A percentile compares a stretch with the other conserved stretches of the same genome.
Evolutionary conservation across 129 eudicot genomes (phyloP).

Genomic region (Saposhnikovia divaricata): DNA sequence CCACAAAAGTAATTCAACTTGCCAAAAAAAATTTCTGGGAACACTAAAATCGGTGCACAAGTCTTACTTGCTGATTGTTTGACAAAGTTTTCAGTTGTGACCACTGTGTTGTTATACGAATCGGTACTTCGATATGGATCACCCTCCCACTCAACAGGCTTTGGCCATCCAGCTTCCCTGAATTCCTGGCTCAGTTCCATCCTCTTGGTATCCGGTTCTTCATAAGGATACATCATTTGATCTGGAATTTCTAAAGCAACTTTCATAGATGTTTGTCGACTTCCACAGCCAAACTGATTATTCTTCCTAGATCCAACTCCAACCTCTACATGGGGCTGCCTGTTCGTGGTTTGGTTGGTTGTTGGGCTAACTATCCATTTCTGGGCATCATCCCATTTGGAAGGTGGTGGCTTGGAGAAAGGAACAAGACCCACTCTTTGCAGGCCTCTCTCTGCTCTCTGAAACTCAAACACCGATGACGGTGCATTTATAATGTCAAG

Average conservation of each 20-base stretch:
- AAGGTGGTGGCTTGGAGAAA: slow-evolving; percentile 60
- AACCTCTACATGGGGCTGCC: slow-evolving; percentile 24
- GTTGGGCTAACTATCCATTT: slow-evolving; percentile 87
- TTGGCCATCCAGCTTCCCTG: slow-evolving; percentile 25
- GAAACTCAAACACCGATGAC: slow-evolving; percentile 74
- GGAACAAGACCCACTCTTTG: slow-evolving; percentile 49
- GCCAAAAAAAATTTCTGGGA: background rate
- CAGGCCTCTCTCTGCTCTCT: slow-evolving; percentile 55
- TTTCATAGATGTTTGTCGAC: slow-evolving; percentile 40
- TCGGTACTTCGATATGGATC: slow-evolving; percentile 33
- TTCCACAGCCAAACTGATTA: slow-evolving; percentile 35
- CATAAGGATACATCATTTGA: slow-evolving; percentile 36
- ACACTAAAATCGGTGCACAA: background rate
- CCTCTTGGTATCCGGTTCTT: slow-evolving; percentile 51
- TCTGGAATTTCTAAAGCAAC: slow-evolving; percentile 47
- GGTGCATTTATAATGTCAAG: slow-evolving; percentile 23
- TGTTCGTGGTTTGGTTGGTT: slow-evolving; percentile 40
- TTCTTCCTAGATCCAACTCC: slow-evolving; percentile 36
- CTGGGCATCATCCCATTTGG: slow-evolving; percentile 98
- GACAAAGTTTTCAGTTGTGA: slow-evolving; percentile 39
- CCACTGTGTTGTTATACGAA: slow-evolving; percentile 33
- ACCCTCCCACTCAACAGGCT: slow-evolving; percentile 34
- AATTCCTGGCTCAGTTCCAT: slow-evolving; percentile 39
- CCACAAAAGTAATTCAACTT: background rate
- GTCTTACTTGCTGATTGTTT: slow-evolving; percentile 59